phyloP scores from a whole-genome alignment of 2,329 filamentous ascomycete species.

The Domatiomyces catenatus region DNA sequence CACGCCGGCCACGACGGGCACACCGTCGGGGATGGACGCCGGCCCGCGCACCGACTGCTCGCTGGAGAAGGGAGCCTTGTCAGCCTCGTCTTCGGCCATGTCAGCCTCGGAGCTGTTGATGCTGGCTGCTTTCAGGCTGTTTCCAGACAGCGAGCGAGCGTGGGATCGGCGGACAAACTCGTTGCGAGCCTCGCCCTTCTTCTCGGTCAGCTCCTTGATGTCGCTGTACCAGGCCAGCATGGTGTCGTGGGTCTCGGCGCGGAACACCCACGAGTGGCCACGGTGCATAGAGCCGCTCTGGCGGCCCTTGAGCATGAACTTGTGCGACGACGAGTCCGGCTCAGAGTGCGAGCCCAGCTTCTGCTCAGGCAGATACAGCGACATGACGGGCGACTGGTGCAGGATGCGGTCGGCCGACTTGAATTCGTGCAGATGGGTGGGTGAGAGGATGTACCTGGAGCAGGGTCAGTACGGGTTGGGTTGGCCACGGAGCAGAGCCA shows the following conservation, averaged over 20 bases:
- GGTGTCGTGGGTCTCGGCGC: conserved; percentile 62
- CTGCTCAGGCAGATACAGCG: conserved; percentile 83
- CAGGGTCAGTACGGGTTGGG: not conserved
- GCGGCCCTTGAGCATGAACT: conserved; percentile 93
- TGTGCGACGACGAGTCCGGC: conserved; percentile 72
- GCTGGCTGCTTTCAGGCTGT: conserved; percentile 41
- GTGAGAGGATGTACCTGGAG: conserved; percentile 77
- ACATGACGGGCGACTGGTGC: conserved; percentile 82
- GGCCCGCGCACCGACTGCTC: conserved; percentile 24
- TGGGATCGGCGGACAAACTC: conserved; percentile 67
- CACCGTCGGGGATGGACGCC: conserved; percentile 18
- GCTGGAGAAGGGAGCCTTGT: conserved; percentile 49
- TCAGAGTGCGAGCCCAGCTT: conserved; percentile 85
- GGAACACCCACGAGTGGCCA: conserved; percentile 53
- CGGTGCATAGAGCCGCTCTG: conserved; percentile 89
- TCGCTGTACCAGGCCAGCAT: conserved; percentile 97
- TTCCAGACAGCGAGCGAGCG: conserved; percentile 58
- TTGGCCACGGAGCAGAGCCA: not conserved
- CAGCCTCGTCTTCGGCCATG: conserved; percentile 59
- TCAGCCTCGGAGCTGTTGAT: conserved; percentile 58
- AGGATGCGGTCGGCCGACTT: conserved; percentile 86
- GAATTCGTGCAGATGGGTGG: conserved; percentile 96
- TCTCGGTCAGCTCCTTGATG: conserved; percentile 77
- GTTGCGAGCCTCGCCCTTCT: conserved; percentile 71
- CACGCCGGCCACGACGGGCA: conserved; percentile 20